Conservation (phyloP, 2,329 filamentous ascomycete genomes). For the Metarhizium humberi region DNA sequence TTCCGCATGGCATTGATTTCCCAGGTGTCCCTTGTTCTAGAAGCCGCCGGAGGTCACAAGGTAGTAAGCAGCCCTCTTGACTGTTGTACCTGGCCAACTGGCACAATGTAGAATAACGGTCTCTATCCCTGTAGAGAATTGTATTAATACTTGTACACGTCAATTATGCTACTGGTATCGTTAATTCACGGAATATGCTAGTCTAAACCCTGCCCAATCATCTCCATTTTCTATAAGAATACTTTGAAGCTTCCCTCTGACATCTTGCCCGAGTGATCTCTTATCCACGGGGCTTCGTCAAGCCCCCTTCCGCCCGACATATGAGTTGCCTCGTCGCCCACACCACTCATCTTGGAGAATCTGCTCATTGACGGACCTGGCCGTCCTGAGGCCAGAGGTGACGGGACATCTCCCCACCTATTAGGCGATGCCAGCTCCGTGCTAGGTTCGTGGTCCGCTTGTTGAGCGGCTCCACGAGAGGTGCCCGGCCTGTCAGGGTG, state of each 20-base stretch:
- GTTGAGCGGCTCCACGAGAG: constrained; percentile 9
- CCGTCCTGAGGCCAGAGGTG: constrained; percentile 4
- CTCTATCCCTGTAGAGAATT: constrained; percentile 28
- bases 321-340: constrained; percentile 2
- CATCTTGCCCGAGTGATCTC: constrained; percentile 11
- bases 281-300: constrained; percentile 6
- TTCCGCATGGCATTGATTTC: too few species aligned
- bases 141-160: background rate
- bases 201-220: background rate
- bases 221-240: constrained; percentile 9
- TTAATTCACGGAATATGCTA: background rate
- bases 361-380: constrained; percentile 3
- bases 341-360: constrained; percentile 4
- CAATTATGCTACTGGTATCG: constrained; percentile 4
- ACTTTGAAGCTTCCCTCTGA: constrained; percentile 17
- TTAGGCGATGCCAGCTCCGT: constrained; percentile 7
- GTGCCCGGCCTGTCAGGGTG: constrained; percentile 26
- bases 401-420: constrained; percentile 6
- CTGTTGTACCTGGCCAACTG: too few species aligned
- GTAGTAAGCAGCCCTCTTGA: too few species aligned
- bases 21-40: too few species aligned
- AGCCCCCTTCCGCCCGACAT: constrained; percentile 9
- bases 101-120: too few species aligned
- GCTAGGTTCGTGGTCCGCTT: constrained; percentile 3
- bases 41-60: too few species aligned